phyloP scores from a whole-genome alignment of 2,329 filamentous ascomycete genomes.

The Mycosphaerelloides madeirae region DNA sequence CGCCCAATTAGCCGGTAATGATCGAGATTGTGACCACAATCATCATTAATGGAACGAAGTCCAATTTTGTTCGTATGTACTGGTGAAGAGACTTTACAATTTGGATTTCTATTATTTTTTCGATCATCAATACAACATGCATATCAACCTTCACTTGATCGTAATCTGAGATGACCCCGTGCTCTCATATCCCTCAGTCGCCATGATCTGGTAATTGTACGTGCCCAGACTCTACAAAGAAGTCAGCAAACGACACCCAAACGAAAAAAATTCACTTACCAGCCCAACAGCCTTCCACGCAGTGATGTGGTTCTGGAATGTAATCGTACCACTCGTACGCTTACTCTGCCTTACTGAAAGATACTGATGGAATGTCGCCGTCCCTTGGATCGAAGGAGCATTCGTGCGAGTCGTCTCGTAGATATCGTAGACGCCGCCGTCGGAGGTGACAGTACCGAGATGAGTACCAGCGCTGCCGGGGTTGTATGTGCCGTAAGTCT shows the following conservation, averaged over 20 bases:
- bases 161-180: conserved; percentile 10
- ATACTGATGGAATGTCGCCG: conserved; percentile 49
- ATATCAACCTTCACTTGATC: no score
- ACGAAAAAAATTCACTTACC: background rate
- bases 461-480: conserved; percentile 40
- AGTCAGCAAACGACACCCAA: no score
- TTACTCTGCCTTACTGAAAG: conserved; percentile 50
- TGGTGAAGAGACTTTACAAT: no score
- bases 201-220: conserved; percentile 14
- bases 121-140: no score
- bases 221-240: background rate
- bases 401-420: conserved; percentile 45
- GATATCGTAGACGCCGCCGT: conserved; percentile 52
- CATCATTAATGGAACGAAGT: no score
- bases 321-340: conserved; percentile 49
- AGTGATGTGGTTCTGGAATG: conserved; percentile 48
- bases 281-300: conserved; percentile 39
- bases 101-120: no score
- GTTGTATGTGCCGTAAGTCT: conserved; percentile 49
- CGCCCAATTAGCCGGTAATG: no score
- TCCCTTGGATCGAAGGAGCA: conserved; percentile 48
- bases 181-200: conserved; percentile 12
- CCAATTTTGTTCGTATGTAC: no score
- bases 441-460: conserved; percentile 49
- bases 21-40: no score